These are phyloP conservation scores for Fraxinus xanthoxyloides DNA, from an alignment of 305 asterid genomes.

Conservation along the genomic window DNA sequence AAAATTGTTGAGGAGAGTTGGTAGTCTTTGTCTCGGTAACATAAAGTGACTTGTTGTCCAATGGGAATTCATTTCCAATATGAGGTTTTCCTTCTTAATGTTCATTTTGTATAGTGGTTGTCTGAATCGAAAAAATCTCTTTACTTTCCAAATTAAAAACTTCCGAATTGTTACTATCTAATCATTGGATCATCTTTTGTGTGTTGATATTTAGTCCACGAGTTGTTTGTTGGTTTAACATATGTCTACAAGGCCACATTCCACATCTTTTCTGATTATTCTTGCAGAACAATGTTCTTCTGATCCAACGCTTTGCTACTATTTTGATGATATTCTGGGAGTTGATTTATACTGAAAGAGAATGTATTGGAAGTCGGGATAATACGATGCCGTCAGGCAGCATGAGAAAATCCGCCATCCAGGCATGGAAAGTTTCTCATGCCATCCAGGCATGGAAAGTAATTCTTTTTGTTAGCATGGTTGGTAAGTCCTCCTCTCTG, in stretches of 20 bases:
- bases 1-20: constrained; percentile 72
- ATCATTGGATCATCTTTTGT: constrained; percentile 9
- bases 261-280: background rate
- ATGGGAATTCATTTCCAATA: constrained; percentile 13
- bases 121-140: background rate
- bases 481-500: background rate
- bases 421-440: no score
- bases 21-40: constrained; percentile 30
- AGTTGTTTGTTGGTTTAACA: background rate
- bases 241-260: background rate
- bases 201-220: constrained; percentile 14
- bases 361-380: background rate
- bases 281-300: background rate
- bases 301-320: background rate
- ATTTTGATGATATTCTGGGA: background rate
- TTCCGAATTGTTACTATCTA: constrained; percentile 2
- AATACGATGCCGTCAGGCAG: no score
- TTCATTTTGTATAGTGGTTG: constrained; percentile 25
- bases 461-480: background rate
- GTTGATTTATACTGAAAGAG: background rate
- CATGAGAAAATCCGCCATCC: no score
- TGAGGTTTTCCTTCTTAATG: constrained; percentile 24
- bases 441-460: background rate
- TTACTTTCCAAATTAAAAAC: background rate
- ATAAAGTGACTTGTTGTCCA: background rate